Base-by-base conservation (phyloP, 805 yeast species). In the Isabelozyma gotoi region DNA sequence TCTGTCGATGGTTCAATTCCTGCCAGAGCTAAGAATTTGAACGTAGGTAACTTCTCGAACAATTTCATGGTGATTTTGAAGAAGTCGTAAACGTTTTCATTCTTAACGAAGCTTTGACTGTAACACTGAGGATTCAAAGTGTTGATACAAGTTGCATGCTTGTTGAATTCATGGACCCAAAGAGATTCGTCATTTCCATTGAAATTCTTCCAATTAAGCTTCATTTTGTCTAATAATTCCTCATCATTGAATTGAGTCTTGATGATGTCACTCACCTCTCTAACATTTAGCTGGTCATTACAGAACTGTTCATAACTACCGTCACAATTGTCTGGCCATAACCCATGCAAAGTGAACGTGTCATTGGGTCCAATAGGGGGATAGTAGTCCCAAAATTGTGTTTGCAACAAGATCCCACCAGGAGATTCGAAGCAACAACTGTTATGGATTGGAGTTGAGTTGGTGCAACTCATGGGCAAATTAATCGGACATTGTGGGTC, bases 381-480 rank as follows among this genome's bases (percentile, higher is more conserved):
- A 36, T 58, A 52, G 48, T 60, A 65, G 52, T 65, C 68, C 71
- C 76, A 70, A 47, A 71, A 71, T 50, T 71, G 76, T 7, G 76
- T 66, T 43, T 61, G 70, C 50, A 71, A 57, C 45, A 71, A 53
- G 16, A 69, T 57, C 1, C 76, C 76, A 7, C 66, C 63, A 11
- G 71, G 71, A 29, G 57, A 50, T 43, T 71, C 76, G 48, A 70
- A 71, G 43, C 76, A 71, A 45, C 76, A 71, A 4, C 60, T 59
- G 60, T 88, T 82, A 0, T 61, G 67, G 2, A 80, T 70, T 2
- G 68, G 73, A 0, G 86, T 76, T 4, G 70, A 57, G 51, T 83
- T 82, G 15, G 76, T 56, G 55, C 94, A 86, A 6, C 87, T 75
- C 29, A 77, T 58, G 1, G 92, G 91, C 2, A 72, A 46, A 50